These are phyloP conservation scores for Mantamonas sphyraenae DNA, from an alignment of 78 protist genomes.

Conservation along the genomic window DNA sequence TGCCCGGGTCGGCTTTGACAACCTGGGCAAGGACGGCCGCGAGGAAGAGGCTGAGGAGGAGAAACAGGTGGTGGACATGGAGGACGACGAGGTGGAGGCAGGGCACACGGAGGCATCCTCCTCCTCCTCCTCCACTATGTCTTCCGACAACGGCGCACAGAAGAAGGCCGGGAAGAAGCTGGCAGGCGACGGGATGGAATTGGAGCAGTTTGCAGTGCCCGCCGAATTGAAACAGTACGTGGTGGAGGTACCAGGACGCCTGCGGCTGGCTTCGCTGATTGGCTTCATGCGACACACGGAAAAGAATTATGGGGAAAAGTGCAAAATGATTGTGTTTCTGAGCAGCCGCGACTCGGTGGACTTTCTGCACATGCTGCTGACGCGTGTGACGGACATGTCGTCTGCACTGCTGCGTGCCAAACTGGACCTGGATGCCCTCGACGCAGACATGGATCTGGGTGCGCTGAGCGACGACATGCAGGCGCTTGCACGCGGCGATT, in stretches of 20 bases:
- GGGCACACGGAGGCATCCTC: not conserved
- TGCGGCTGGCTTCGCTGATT: constrained; percentile 11
- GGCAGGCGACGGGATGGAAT: no score
- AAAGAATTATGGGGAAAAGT: not conserved
- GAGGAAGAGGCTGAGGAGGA: no score
- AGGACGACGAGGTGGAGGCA: no score
- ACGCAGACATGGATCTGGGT: no score
- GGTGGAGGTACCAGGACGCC: constrained; percentile 7
- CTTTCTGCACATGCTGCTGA: constrained; percentile 10
- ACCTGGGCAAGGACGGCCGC: no score
- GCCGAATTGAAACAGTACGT: constrained; percentile 2
- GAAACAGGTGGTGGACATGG: no score
- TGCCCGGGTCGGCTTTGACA: no score
- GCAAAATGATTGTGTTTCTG: constrained; percentile 35
- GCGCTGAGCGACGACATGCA: no score
- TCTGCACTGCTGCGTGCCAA: no score
- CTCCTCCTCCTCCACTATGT: not conserved
- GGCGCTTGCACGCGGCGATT: no score
- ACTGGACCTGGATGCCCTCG: no score
- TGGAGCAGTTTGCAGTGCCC: not conserved
- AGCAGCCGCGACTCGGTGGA: constrained; percentile 39
- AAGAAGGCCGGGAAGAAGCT: not conserved
- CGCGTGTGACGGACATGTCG: no score
- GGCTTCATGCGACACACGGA: constrained; percentile 6
- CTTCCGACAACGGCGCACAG: not conserved